Evolutionary conservation across 495 filamentous ascomycete species (phyloP), one percentile per base, ranked within the genome.

Genomic region (Neohortaea acidophila): DNA sequence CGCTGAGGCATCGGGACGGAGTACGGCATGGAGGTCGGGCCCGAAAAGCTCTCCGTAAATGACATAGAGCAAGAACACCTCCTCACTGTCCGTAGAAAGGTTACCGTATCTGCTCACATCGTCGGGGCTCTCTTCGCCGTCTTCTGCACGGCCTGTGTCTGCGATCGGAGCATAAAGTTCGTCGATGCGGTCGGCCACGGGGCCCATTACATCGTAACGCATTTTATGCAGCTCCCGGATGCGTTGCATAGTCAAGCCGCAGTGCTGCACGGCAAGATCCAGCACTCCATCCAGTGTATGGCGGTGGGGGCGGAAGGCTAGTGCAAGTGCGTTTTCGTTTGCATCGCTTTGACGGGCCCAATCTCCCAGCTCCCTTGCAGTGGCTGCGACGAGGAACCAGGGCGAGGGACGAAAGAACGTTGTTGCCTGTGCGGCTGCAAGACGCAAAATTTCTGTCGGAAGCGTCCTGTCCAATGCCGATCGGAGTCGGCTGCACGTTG

Each of bases 31-130:
- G 23, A 61, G 44, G 12, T 47, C 50, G 2, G 41, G 41, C 1
- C 47, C 57, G 44, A 64, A 64, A 7, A 64, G 25, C 42, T 56
- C 58, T 12, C 60, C 58, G 30, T 64, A 64, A 31, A 58, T 61
- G 12, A 53, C 43, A n/a, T n/a, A n/a, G 12, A 62, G 39, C 14
- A 58, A 51, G 44, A 55, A 56, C 27, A 62, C n/a, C 21, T 46
- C 22, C 24, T 45, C 21, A 38, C 49, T 20, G 24, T 54, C 41
- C n/a, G 54, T 54, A 8, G 41, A 42, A 1, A 57, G 48, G 4
- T 61, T 41, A 10, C 57, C 62, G 25, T 48, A 43, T n/a, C n/a
- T n/a, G n/a, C n/a, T n/a, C n/a, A n/a, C n/a, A n/a, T n/a, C n/a
- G 0, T 57, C 47, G 21, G 59, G 57, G 41, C 46, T 46, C 2